These are phyloP conservation scores for Podaxis mareebaensis DNA, from an alignment of 768 basidiomycete genomes.

Conservation along the genomic window DNA sequence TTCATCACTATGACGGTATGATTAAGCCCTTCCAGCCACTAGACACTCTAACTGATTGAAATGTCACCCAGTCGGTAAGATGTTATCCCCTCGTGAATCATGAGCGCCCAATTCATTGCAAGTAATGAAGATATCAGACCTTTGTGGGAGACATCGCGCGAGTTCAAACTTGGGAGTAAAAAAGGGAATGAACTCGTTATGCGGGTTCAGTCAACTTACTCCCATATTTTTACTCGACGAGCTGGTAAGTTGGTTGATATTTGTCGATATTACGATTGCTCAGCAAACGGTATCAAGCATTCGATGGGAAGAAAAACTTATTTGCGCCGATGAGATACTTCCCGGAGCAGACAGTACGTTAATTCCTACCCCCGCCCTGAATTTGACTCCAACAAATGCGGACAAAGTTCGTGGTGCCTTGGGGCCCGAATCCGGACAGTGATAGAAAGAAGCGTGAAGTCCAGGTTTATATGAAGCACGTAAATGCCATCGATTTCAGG, in stretches of 20 bases:
- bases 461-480: conserved; percentile 26
- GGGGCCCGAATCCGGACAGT: neutral
- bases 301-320: conserved; percentile 35
- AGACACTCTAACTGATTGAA: neutral
- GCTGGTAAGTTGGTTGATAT: conserved; percentile 24
- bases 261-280: neutral
- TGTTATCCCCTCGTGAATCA: neutral
- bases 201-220: conserved; percentile 27
- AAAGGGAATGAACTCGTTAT: conserved; percentile 32
- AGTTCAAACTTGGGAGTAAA: conserved; percentile 24
- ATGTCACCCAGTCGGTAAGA: conserved; percentile 9
- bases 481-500: conserved; percentile 25
- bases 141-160: conserved; percentile 22
- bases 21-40: no score
- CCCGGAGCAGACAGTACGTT: conserved; percentile 6
- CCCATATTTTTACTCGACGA: conserved; percentile 25
- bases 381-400: neutral
- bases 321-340: conserved; percentile 27
- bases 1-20: conserved; percentile 15
- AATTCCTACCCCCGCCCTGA: neutral
- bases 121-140: conserved; percentile 22
- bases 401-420: conserved; percentile 6
- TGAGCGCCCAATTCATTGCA: neutral
- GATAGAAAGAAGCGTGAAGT: conserved; percentile 3
- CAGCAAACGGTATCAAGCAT: conserved; percentile 23